phyloP scores from a whole-genome alignment of 176 grass and related monocot genomes.

The Zea luxurians region DNA sequence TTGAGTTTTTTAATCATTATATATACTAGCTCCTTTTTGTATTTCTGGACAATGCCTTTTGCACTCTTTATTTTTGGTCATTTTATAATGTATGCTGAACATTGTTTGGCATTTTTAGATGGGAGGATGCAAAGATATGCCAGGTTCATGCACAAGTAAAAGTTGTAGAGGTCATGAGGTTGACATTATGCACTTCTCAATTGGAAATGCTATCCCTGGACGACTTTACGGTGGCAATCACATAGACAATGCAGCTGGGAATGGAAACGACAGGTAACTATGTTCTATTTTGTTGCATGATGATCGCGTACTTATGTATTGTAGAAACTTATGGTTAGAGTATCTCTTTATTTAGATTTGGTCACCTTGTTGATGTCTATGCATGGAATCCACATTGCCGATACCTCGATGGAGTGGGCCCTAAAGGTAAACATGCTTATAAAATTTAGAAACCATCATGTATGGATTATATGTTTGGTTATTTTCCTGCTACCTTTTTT shows the following conservation, averaged over 20 bases:
- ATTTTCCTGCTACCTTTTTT: conserved; percentile 1
- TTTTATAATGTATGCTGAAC: conserved; percentile 9
- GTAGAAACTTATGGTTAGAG: conserved; percentile 13
- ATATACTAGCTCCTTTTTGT: conserved; percentile 1
- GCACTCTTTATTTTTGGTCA: background rate
- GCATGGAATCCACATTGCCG: conserved; percentile 95
- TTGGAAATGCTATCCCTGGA: conserved; percentile 97
- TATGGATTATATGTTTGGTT: conserved; percentile 25
- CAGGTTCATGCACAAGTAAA: conserved; percentile 71
- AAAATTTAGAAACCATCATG: conserved; percentile 7
- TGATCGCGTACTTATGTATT: conserved; percentile 4
- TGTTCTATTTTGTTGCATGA: conserved; percentile 5
- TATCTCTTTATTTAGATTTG: conserved; percentile 55
- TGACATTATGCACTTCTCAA: conserved; percentile 94
- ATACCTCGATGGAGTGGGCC: conserved; percentile 79
- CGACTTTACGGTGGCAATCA: conserved; percentile 93
- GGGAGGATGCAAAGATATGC: conserved; percentile 78
- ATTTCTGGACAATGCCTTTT: background rate
- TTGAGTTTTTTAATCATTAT: conserved; percentile 8
- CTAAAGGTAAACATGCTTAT: conserved; percentile 60
- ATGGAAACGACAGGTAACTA: conserved; percentile 84
- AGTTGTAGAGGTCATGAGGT: conserved; percentile 86
- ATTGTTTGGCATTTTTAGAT: conserved; percentile 59
- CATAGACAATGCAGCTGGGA: conserved; percentile 78
- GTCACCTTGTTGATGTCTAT: conserved; percentile 94